These are phyloP conservation scores for Gentiana straminea DNA, from an alignment of 257 asterid genomes.

Conservation along the genomic window DNA sequence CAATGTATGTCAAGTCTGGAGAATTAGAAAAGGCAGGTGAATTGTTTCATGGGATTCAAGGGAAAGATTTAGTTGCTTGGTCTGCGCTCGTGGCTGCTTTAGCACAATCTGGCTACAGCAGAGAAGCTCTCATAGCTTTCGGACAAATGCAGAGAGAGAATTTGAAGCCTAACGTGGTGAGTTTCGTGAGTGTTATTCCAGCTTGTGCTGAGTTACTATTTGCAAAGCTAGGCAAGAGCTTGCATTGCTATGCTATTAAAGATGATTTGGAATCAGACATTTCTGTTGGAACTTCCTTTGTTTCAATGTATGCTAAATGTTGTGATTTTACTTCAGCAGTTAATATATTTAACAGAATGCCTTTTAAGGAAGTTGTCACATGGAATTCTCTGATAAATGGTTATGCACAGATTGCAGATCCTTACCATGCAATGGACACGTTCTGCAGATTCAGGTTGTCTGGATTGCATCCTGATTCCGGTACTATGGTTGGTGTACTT, in stretches of 20 bases:
- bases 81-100: constrained; percentile 33
- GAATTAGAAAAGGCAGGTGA: constrained; percentile 22
- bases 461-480: constrained; percentile 25
- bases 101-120: constrained; percentile 31
- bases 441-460: constrained; percentile 16
- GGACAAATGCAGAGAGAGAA: constrained; percentile 29
- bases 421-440: constrained; percentile 16
- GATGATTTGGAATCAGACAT: constrained; percentile 17
- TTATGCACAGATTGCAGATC: constrained; percentile 25
- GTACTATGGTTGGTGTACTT: constrained; percentile 30
- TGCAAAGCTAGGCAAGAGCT: constrained; percentile 23
- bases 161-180: constrained; percentile 19
- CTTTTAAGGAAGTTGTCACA: constrained; percentile 26
- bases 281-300: constrained; percentile 30
- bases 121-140: constrained; percentile 26
- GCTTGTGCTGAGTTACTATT: constrained; percentile 24
- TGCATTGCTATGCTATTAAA: constrained; percentile 31
- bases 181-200: constrained; percentile 30
- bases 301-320: constrained; percentile 38
- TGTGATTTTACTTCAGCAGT: constrained; percentile 16
- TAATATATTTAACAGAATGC: constrained; percentile 19
- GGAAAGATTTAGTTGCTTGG: constrained; percentile 33
- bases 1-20: constrained; percentile 34
- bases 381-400: constrained; percentile 36
- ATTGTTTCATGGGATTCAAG: constrained; percentile 17